Evolutionary conservation across 2,329 filamentous ascomycete species (phyloP).

Genomic region (Botryotinia globosa): DNA sequence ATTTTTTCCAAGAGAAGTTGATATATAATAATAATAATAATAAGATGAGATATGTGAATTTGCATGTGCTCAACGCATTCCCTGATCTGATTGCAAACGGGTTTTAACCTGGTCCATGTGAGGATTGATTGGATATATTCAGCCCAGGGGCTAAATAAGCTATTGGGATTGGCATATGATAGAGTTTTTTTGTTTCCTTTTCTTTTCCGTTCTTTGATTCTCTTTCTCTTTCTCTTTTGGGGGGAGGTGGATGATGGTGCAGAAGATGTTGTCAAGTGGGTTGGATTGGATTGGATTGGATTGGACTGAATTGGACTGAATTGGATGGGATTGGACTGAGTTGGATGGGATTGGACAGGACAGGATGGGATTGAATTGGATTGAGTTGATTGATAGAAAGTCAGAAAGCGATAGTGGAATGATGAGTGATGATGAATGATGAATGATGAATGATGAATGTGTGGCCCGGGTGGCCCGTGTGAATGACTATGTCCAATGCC

Average conservation of each 20-base stretch:
- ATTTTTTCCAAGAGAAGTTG: background rate
- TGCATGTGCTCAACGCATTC: constrained; percentile 13
- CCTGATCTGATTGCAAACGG: constrained; percentile 10
- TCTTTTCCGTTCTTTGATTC: background rate
- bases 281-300: background rate
- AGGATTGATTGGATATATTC: background rate
- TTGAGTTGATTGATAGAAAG: background rate
- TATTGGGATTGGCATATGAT: background rate
- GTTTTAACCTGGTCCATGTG: background rate
- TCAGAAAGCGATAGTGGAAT: background rate
- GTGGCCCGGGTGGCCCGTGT: background rate
- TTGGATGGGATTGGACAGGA: no score
- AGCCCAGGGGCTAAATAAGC: background rate
- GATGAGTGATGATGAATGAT: background rate
- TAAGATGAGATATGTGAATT: constrained; percentile 14
- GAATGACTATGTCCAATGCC: background rate
- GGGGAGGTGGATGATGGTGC: background rate
- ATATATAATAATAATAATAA: background rate
- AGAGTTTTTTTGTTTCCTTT: background rate
- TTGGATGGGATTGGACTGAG: background rate
- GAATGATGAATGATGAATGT: no score
- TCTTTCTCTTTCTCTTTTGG: background rate
- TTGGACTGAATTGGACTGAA: no score
- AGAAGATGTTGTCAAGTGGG: constrained; percentile 3
- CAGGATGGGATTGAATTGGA: no score